Base-by-base conservation (phyloP, 176 grass and related monocot genomes). In the Ensete glaucum region DNA sequence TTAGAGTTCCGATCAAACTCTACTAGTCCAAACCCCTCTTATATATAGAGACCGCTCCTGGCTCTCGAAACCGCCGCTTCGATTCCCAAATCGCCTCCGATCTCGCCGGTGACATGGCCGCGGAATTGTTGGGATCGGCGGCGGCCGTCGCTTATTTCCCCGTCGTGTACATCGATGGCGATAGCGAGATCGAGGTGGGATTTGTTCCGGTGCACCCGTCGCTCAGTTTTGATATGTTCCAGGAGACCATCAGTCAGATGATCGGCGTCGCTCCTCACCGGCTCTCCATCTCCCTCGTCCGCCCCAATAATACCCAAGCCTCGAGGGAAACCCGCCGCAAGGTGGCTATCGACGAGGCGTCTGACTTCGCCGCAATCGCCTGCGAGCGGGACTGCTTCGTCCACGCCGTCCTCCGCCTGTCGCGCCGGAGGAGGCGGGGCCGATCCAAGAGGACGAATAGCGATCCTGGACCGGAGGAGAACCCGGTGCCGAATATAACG, bases 311-410 rank as follows among this genome's bases (percentile, higher is more conserved):
- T 24, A 29, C 14, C 67, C 25, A 27, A 14, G 26, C 67, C 11
- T 15, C 65, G 0, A 60, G 55, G 17, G 76, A 74, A 20, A 62
- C 63, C 34, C 76, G 81, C 22, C 80, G 74, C 24, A 52, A 77
- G 60, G 80, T 89, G 10, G 82, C 81, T 1, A 82, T 96, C 64
- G 82, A 89, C 25, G 89, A 87, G 48, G 83, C 52, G 11, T 21
- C 86, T 22, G 89, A 96, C 49, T 79, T 92, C 67, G 76, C 74
- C 62, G 86, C 87, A 50, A 77, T 89, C 73, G 77, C 84, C 1
- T 62, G 86, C 0, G 84, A 96, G 80, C 82, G 80, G n/a, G 89
- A 85, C 0, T 91, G 89, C 80, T 86, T 85, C 80, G 74, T 96
- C 71, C 67, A 81, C 29, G 86, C 92, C 3, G 34, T 16, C 0